Evolutionary conservation across 148 eudicot species (phyloP), one percentile per base, ranked within the genome.

Genomic region (Selenicereus undatus): DNA sequence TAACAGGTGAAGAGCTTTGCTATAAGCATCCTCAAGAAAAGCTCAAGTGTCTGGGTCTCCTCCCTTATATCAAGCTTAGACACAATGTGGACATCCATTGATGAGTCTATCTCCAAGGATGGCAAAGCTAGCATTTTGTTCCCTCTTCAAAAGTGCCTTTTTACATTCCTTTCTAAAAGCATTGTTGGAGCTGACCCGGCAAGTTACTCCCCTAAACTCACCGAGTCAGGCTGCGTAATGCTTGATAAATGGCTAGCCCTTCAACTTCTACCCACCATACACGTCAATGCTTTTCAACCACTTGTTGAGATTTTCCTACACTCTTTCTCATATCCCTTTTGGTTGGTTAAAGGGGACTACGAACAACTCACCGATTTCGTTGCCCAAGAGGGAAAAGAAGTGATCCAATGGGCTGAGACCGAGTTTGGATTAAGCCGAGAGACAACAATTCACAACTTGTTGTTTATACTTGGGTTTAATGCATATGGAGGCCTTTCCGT

Each of bases 271-370:
- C 98, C 98, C 22, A 91, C 91, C 4, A 62, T 83, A 80, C 78
- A 75, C 12, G 81, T 93, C 74, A 83, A 82, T 58, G 0, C 84
- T 4, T 32, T 91, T 6, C 98, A 95, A 60, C 98, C 98, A 24
- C 87, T 95, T 0, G 93, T 86, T 11, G 98, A 93, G 72, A 82
- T 95, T 85, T 91, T 95, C 74, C 82, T 93, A 16, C 98, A 95
- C 69, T 95, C 98, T 5, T 95, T 87, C 75, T 9, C 92, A 0
- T 93, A 88, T 90, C 98, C 98, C 2, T 93, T 79, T 73, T 76
- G 81, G n/a, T 82, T 93, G 0, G 93, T 93, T 64, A 86, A 88
- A 62, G 91, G 93, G 3, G 93, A 87, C 71, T 95, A 95, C 68
- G 74, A 93, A 18, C 93, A 90, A 69, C 84, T 95, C 0, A 84